Percentiles rank a stretch among this genome's conserved stretches.
Evolutionary conservation across 306 rosid genomes (phyloP).

Genomic region (Lotus japonicus): DNA sequence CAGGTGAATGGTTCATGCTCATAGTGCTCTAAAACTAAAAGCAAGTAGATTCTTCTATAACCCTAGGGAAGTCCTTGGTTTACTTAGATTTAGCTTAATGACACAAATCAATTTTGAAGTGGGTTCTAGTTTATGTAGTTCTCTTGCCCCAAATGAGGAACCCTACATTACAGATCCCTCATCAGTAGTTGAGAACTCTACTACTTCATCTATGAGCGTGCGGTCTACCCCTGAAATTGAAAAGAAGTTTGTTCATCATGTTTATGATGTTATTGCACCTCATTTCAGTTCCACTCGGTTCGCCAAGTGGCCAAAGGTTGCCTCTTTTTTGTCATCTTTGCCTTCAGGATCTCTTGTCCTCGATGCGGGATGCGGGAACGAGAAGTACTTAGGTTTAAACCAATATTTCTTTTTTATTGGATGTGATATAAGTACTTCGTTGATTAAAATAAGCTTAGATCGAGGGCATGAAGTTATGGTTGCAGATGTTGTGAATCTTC

Average conservation of each 20-base stretch:
- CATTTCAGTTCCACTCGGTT: conserved; percentile 87
- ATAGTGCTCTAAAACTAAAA: conserved; percentile 23
- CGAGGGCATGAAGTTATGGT: conserved; percentile 84
- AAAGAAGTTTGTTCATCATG: conserved; percentile 79
- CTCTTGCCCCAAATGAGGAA: conserved; percentile 32
- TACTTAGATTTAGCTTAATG: conserved; percentile 36
- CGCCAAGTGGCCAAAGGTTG: conserved; percentile 96
- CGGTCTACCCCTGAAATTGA: conserved; percentile 82
- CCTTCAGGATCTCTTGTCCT: conserved; percentile 67
- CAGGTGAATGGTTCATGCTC: conserved; percentile 33
- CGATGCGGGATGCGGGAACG: conserved; percentile 96
- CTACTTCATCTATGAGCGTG: conserved; percentile 33
- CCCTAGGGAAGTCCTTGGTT: conserved; percentile 16
- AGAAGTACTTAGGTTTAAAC: conserved; percentile 70
- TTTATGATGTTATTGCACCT: conserved; percentile 93
- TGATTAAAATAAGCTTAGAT: conserved; percentile 70
- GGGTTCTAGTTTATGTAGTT: conserved; percentile 25
- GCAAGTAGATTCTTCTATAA: conserved; percentile 18
- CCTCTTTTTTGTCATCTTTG: conserved; percentile 64
- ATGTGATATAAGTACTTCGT: conserved; percentile 79
- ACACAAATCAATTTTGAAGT: conserved; percentile 44
- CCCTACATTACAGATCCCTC: conserved; percentile 26
- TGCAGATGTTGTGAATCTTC: conserved; percentile 84
- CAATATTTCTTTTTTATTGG: conserved; percentile 63
- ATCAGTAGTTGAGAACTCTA: conserved; percentile 13